phyloP scores from a whole-genome alignment of 257 asterid genomes.

The Petunia secreta region DNA sequence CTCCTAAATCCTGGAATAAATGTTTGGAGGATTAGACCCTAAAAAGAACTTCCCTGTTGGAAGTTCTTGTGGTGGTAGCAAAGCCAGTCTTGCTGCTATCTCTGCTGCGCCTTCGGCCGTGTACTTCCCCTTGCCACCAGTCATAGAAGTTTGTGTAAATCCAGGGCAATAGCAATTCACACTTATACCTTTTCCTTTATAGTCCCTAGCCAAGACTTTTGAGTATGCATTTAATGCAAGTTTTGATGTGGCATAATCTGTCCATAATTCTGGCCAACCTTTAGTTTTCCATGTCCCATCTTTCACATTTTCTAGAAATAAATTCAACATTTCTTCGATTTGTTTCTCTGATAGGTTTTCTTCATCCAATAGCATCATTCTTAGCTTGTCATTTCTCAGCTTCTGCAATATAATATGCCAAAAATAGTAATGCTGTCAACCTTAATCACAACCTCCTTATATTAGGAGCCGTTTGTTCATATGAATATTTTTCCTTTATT shows the following conservation, averaged over 20 bases:
- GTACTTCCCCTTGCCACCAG: constrained; percentile 58
- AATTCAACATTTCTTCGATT: constrained; percentile 48
- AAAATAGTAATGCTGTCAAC: too few species aligned
- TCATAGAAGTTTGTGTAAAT: constrained; percentile 74
- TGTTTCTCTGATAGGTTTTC: constrained; percentile 49
- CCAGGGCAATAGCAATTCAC: constrained; percentile 81
- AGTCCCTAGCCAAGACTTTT: constrained; percentile 52
- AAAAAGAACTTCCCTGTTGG: constrained; percentile 57
- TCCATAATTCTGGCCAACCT: constrained; percentile 83
- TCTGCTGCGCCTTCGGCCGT: constrained; percentile 55
- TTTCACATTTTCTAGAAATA: constrained; percentile 56
- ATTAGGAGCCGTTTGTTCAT: too few species aligned
- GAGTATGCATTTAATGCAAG: constrained; percentile 68
- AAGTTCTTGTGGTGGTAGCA: constrained; percentile 49
- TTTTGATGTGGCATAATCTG: constrained; percentile 76
- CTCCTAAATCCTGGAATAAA: constrained; percentile 33
- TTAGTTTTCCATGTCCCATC: constrained; percentile 52
- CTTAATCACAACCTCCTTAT: too few species aligned
- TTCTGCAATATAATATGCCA: constrained; percentile 45
- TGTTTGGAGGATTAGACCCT: constrained; percentile 18
- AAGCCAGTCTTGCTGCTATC: constrained; percentile 41
- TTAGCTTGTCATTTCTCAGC: constrained; percentile 47
- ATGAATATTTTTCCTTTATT: too few species aligned
- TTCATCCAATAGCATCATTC: constrained; percentile 52
- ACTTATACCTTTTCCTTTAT: constrained; percentile 36